Evolutionary conservation across 2,329 filamentous ascomycete genomes (phyloP).

Genomic region (Alternaria consortialis): DNA sequence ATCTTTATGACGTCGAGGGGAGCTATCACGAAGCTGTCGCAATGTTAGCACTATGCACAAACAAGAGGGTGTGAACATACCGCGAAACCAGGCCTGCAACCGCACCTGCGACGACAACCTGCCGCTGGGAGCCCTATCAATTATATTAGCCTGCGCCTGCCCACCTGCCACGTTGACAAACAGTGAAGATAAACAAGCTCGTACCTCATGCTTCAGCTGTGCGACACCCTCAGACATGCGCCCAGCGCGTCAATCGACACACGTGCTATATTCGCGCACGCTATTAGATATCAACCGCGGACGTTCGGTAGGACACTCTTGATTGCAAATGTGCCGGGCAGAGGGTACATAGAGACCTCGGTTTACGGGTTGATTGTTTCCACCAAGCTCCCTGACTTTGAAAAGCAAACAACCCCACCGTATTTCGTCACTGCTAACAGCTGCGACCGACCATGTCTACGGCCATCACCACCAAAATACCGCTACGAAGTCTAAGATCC

Average conservation of each 20-base stretch:
- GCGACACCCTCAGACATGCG: conserved; percentile 71
- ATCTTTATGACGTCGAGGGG: conserved; percentile 99
- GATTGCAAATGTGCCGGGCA: conserved; percentile 23
- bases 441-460: conserved; percentile 38
- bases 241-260: conserved; percentile 47
- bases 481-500: conserved; percentile 5
- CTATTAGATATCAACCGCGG: conserved; percentile 21
- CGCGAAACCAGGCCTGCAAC: conserved; percentile 87
- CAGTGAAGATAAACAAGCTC: conserved; percentile 6
- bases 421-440: conserved; percentile 13
- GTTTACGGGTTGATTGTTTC: conserved; percentile 27
- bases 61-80: conserved; percentile 56
- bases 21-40: conserved; percentile 82
- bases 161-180: not conserved
- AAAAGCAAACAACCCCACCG: conserved; percentile 29
- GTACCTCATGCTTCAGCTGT: conserved; percentile 75
- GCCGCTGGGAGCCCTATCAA: conserved; percentile 68
- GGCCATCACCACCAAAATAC: conserved; percentile 33
- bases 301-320: conserved; percentile 14
- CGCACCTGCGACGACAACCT: conserved; percentile 72
- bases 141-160: conserved; percentile 7
- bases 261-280: conserved; percentile 25
- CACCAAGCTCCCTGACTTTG: conserved; percentile 25
- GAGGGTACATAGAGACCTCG: conserved; percentile 27
- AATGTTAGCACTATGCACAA: conserved; percentile 8